A percentile compares a stretch with the other conserved stretches of the same genome.
Evolutionary conservation across 1,284 basidiomycete species (phyloP).

Genomic region (Pseudozyma tsukubaensis): DNA sequence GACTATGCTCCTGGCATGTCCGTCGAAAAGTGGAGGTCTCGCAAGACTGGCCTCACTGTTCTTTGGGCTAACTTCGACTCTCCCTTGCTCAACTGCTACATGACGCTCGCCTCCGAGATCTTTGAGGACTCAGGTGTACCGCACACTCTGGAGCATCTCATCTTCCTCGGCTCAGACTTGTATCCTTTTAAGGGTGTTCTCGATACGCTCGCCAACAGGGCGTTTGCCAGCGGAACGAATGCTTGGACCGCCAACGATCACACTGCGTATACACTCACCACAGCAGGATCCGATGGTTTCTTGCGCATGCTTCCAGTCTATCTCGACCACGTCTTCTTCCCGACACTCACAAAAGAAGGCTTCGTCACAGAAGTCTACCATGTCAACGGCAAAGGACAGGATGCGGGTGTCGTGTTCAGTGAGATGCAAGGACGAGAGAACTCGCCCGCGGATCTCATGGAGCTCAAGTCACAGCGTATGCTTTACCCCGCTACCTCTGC

Average conservation of each 20-base stretch:
- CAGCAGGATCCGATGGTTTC: constrained; percentile 95
- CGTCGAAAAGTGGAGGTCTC: constrained; percentile 86
- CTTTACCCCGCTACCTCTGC: constrained; percentile 85
- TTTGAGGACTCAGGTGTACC: constrained; percentile 72
- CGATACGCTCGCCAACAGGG: constrained; percentile 95
- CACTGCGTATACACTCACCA: constrained; percentile 91
- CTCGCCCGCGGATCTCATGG: constrained; percentile 88
- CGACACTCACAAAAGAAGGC: constrained; percentile 89
- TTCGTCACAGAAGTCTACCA: constrained; percentile 87
- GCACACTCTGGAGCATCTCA: constrained; percentile 66
- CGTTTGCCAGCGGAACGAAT: constrained; percentile 86
- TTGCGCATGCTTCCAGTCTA: constrained; percentile 93
- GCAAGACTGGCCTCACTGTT: constrained; percentile 78
- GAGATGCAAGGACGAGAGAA: constrained; percentile 97
- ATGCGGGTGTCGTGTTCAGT: constrained; percentile 89
- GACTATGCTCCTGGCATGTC: constrained; percentile 78
- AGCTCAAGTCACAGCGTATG: constrained; percentile 74
- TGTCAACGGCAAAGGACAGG: constrained; percentile 87
- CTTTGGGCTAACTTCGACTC: constrained; percentile 74
- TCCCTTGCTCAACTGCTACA: constrained; percentile 90
- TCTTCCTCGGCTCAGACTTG: constrained; percentile 64
- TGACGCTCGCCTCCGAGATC: constrained; percentile 89
- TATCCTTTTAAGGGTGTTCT: constrained; percentile 96
- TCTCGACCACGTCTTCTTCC: constrained; percentile 96
- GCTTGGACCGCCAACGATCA: constrained; percentile 74